Evolutionary conservation across 192 early-diverging fungal species (phyloP), one percentile per base, ranked within the genome.

Genomic region (Coemansia sp.): DNA sequence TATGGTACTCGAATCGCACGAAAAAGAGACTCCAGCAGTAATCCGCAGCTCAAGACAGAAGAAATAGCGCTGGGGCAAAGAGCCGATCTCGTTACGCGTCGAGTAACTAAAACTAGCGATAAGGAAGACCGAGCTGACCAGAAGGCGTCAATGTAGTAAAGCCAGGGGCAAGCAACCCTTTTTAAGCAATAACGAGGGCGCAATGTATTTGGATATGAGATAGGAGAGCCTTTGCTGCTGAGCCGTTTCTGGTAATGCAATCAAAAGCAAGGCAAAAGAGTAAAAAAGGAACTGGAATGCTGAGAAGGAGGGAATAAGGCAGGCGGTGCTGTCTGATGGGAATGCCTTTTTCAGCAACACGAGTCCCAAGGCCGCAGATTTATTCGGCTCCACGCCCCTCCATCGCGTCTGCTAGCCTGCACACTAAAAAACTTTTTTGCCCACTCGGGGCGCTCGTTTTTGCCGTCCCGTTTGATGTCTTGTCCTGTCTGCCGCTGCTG

Each of bases 331-430:
- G 61, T 24, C 49, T 23, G 71, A 51, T 52, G 67, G 52, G 19
- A 73, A 60, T 63, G 25, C 65, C 62, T 62, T 73, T 73, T 73
- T 73, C 65, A 73, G 71, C 66, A 73, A 73, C 19, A 37, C 61
- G 38, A 66, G 65, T 57, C 47, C 71, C 48, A 63, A 63, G 65
- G 65, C 65, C 62, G 61, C 61, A 67, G 65, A 73, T 73, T 73
- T 73, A 73, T 73, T 73, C 62, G 66, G 65, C 57, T 62, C 65
- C 60, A 61, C 51, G 50, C 51, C 53, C 49, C 54, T 23, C 29
- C 29, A 43, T 59, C 66, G 29, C 38, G 43, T 56, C 38, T 62
- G 58, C 60, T 52, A 64, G 64, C 55, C 61, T 64, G 61, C 61
- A 54, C 61, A 52, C 61, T 38, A 63, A 63, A 63, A 63, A 27